Percentiles rank a stretch among this genome's conserved stretches.
Evolutionary conservation across 352 stramenopile species (phyloP).

Genomic region (Pythium brachiatum): DNA sequence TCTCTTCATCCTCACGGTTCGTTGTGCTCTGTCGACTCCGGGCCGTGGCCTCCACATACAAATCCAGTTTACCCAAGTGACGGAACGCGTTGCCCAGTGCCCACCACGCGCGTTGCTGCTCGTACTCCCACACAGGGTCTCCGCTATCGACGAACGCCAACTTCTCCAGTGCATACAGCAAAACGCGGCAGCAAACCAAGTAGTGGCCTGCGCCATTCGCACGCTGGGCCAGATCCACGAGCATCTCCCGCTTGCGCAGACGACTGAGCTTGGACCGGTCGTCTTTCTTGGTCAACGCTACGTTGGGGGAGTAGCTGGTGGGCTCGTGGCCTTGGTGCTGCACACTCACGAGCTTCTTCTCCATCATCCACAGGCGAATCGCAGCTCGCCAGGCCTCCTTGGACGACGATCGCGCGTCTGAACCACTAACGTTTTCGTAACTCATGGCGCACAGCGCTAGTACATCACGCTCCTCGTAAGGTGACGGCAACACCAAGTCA

Average conservation of each 20-base stretch:
- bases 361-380: constrained; percentile 46
- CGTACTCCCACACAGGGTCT: constrained; percentile 1
- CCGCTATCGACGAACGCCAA: not conserved
- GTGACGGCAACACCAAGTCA: constrained; percentile 39
- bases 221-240: constrained; percentile 49
- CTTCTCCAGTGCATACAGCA: constrained; percentile 48
- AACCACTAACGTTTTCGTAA: constrained; percentile 31
- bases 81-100: constrained; percentile 59
- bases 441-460: constrained; percentile 56
- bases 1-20: not conserved
- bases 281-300: not conserved
- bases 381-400: constrained; percentile 62
- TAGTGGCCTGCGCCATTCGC: constrained; percentile 49
- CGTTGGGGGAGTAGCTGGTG: not conserved
- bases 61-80: constrained; percentile 49
- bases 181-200: constrained; percentile 39
- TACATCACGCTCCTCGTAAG: constrained; percentile 61
- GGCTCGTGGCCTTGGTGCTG: not conserved
- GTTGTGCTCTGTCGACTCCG: constrained; percentile 21
- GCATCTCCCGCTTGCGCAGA: constrained; percentile 44
- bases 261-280: not conserved
- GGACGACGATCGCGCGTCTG: not conserved
- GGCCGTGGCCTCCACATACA: constrained; percentile 42
- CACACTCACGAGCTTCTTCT: constrained; percentile 26
- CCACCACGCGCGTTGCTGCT: constrained; percentile 41